Evolutionary conservation across 148 eudicot genomes (phyloP).

Genomic region (Amaranthus cruentus): DNA sequence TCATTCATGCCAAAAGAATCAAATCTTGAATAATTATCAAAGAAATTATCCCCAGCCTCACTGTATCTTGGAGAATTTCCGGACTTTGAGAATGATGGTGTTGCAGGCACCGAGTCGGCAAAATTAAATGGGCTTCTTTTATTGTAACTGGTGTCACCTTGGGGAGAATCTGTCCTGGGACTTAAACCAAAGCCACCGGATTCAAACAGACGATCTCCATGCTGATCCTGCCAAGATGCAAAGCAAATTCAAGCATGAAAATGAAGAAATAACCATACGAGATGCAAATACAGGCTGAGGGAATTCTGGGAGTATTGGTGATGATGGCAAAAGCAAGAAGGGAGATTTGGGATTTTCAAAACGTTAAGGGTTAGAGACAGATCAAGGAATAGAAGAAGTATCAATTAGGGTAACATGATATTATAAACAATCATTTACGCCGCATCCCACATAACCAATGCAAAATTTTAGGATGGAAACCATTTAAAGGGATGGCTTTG

Average conservation of each 20-base stretch:
- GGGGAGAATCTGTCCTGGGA: constrained; percentile 67
- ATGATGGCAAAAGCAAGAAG: too few relatives aligned
- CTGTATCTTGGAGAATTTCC: constrained; percentile 69
- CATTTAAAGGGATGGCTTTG: too few relatives aligned
- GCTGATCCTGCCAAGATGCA: constrained; percentile 49
- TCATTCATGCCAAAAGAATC: constrained; percentile 49
- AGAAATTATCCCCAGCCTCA: constrained; percentile 55
- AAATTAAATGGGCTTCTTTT: constrained; percentile 57
- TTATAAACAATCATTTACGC: too few relatives aligned
- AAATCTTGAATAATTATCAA: constrained; percentile 55
- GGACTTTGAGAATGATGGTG: constrained; percentile 70
- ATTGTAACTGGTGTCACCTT: constrained; percentile 35
- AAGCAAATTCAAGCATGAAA: constrained; percentile 2
- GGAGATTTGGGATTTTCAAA: too few relatives aligned
- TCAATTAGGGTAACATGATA: too few relatives aligned
- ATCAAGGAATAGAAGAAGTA: too few relatives aligned
- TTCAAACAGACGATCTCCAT: constrained; percentile 57
- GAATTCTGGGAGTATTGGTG: too few relatives aligned
- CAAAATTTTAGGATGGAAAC: too few relatives aligned
- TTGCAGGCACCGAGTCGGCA: constrained; percentile 81
- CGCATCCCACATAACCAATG: too few relatives aligned
- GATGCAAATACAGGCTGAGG: not conserved
- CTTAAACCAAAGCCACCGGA: constrained; percentile 60
- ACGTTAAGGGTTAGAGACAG: too few relatives aligned
- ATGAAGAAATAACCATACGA: not conserved